These are phyloP conservation scores for Passiflora organensis DNA, from an alignment of 345 rosid genomes.

Conservation along the genomic window DNA sequence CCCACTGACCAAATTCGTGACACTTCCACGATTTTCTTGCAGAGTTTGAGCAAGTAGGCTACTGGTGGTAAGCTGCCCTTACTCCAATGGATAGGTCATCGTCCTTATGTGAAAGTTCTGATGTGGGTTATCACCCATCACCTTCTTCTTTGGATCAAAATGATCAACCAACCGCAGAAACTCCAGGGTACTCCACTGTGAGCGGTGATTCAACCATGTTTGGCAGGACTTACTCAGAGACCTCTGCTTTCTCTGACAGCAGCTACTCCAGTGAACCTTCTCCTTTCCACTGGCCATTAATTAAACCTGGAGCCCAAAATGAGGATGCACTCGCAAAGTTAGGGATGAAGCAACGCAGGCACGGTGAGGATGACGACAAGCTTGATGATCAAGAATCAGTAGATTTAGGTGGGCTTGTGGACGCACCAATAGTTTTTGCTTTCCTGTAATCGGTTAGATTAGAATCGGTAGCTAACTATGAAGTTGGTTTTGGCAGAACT, in stretches of 20 bases:
- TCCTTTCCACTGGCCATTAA: slow-evolving; percentile 47
- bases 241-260: slow-evolving; percentile 56
- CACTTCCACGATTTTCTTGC: slow-evolving; percentile 23
- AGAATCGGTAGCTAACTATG: not conserved
- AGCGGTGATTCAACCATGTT: slow-evolving; percentile 43
- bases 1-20: not conserved
- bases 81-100: slow-evolving; percentile 36
- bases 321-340: slow-evolving; percentile 20
- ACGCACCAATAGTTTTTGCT: not conserved
- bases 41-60: slow-evolving; percentile 25
- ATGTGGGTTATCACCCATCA: slow-evolving; percentile 48
- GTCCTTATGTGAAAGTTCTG: slow-evolving; percentile 41
- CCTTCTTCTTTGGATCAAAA: slow-evolving; percentile 47
- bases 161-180: slow-evolving; percentile 46
- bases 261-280: slow-evolving; percentile 58
- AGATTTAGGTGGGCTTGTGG: slow-evolving; percentile 41
- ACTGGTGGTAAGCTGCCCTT: not conserved
- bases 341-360: slow-evolving; percentile 33
- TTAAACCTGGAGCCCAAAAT: slow-evolving; percentile 23
- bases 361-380: slow-evolving; percentile 23
- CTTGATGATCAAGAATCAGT: slow-evolving; percentile 41
- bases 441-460: not conserved
- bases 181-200: slow-evolving; percentile 44
- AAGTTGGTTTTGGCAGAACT: slow-evolving; percentile 38
- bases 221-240: slow-evolving; percentile 56